These are phyloP conservation scores for Globisporangium rhizosaccharum DNA, from an alignment of 352 stramenopile species.

Conservation along the genomic window DNA sequence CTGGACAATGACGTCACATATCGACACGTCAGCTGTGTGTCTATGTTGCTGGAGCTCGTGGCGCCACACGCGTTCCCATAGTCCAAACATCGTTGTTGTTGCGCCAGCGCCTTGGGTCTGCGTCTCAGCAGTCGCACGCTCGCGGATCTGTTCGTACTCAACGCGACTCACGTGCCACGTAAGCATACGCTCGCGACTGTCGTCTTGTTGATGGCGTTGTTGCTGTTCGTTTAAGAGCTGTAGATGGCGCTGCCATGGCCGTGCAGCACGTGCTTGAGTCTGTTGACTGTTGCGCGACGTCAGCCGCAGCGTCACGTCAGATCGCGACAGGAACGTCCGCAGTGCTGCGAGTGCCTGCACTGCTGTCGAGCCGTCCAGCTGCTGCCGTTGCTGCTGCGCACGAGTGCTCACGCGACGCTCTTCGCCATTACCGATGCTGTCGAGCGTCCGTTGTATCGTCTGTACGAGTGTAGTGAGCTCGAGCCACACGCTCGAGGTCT, in stretches of 20 bases:
- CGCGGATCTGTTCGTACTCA: conserved; percentile 9
- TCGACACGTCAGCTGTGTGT: conserved; percentile 6
- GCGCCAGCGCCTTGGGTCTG: too few species aligned
- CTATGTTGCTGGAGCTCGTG: conserved; percentile 18
- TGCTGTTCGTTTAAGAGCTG: neutral
- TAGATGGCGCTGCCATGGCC: too few species aligned
- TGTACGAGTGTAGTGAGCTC: conserved; percentile 4
- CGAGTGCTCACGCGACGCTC: neutral
- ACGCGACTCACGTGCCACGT: neutral
- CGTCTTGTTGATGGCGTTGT: neutral
- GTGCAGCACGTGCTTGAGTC: too few species aligned
- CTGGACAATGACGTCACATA: conserved; percentile 23
- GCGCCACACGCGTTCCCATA: conserved; percentile 35
- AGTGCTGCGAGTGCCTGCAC: conserved; percentile 3
- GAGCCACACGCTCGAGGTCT: neutral
- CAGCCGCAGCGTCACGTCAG: conserved; percentile 6
- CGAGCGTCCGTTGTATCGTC: neutral
- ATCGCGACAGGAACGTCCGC: conserved; percentile 8
- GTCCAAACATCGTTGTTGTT: neutral
- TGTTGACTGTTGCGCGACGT: neutral
- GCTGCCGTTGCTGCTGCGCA: neutral
- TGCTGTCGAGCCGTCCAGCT: neutral
- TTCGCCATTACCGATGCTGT: neutral
- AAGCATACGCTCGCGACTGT: neutral
- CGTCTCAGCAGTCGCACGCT: neutral